A percentile compares a stretch with the other conserved stretches of the same genome.
Evolutionary conservation across 2,329 filamentous ascomycete genomes (phyloP).

Genomic region (Sarocladiaceae sp.): DNA sequence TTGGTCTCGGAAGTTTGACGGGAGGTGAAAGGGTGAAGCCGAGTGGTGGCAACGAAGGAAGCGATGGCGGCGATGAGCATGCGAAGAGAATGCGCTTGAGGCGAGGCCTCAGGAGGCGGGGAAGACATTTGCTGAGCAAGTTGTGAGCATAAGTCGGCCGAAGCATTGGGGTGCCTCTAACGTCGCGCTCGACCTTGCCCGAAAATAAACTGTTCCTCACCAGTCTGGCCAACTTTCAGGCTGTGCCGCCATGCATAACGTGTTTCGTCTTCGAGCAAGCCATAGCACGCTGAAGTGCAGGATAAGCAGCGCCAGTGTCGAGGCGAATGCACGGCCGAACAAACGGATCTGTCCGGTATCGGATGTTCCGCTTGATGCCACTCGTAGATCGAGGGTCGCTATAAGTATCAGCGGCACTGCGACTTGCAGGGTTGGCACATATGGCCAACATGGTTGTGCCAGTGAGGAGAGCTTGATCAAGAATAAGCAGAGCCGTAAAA

Average conservation of each 20-base stretch:
- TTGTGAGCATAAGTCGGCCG: neutral
- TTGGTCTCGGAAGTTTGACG: constrained; percentile 49
- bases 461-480: constrained; percentile 61
- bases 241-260: constrained; percentile 23
- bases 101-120: neutral
- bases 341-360: neutral
- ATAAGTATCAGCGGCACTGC: constrained; percentile 62
- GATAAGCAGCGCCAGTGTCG: constrained; percentile 22
- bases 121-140: neutral
- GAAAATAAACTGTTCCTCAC: constrained; percentile 11
- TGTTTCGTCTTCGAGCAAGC: constrained; percentile 26
- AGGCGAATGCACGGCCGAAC: constrained; percentile 16
- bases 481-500: constrained; percentile 54
- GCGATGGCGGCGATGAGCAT: neutral
- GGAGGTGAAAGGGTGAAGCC: constrained; percentile 25
- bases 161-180: neutral
- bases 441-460: constrained; percentile 64
- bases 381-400: constrained; percentile 57
- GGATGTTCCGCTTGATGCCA: neutral
- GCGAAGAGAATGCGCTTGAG: neutral
- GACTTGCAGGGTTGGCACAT: constrained; percentile 57
- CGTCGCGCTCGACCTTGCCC: neutral
- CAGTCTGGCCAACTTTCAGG: constrained; percentile 25
- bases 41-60: neutral
- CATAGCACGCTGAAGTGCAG: constrained; percentile 29